These are phyloP conservation scores for Gillenia trifoliata DNA, from an alignment of 306 rosid species.

Conservation along the genomic window DNA sequence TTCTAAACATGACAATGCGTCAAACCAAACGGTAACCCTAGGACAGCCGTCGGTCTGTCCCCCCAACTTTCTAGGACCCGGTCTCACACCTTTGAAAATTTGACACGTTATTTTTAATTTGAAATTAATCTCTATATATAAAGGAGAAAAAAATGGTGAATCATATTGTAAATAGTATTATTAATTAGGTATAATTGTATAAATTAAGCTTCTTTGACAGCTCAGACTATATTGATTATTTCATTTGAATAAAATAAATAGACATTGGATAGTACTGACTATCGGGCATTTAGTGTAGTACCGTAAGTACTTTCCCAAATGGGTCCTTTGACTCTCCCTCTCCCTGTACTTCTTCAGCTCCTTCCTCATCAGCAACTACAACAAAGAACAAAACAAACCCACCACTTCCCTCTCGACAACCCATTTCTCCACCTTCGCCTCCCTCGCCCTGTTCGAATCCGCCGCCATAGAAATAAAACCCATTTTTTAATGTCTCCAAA, in stretches of 20 bases:
- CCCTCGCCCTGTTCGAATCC: conserved; percentile 53
- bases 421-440: conserved; percentile 30
- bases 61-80: too few relatives aligned
- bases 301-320: too few relatives aligned
- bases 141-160: too few relatives aligned
- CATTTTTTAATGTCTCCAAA: not conserved
- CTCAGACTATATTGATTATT: too few relatives aligned
- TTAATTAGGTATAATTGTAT: too few relatives aligned
- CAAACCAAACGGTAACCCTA: not conserved
- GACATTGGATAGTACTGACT: too few relatives aligned
- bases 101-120: not conserved
- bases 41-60: not conserved
- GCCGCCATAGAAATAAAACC: not conserved
- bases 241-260: too few relatives aligned
- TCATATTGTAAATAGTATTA: too few relatives aligned
- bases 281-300: too few relatives aligned
- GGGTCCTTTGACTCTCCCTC: conserved; percentile 75
- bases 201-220: too few relatives aligned
- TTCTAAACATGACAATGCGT: not conserved
- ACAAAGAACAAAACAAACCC: conserved; percentile 3
- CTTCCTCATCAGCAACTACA: conserved; percentile 49
- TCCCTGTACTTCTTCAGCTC: conserved; percentile 72
- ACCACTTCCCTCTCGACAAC: conserved; percentile 18
- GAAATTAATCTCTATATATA: too few relatives aligned
- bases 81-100: not conserved